phyloP scores from a whole-genome alignment of 2,329 filamentous ascomycete species.

The Lachnellula willkommii region DNA sequence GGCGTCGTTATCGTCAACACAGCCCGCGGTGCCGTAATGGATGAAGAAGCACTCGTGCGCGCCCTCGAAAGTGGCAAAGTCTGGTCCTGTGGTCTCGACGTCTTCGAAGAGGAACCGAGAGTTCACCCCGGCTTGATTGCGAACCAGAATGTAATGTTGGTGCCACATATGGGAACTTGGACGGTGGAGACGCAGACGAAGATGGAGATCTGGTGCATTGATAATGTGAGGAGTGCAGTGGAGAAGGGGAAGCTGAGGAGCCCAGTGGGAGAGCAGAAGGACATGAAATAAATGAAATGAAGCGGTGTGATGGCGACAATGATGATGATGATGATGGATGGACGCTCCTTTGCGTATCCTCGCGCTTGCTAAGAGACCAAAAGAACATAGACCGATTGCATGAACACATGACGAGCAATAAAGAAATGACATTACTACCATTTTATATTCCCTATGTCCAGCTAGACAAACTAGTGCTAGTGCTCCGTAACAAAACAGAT shows the following conservation, averaged over 20 bases:
- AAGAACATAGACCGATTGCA: too few species aligned
- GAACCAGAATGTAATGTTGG: slow-evolving; percentile 66
- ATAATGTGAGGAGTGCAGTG: slow-evolving; percentile 61
- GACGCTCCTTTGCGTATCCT: too few species aligned
- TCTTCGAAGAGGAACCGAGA: slow-evolving; percentile 75
- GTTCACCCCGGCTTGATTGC: slow-evolving; percentile 66
- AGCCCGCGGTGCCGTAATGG: slow-evolving; percentile 74
- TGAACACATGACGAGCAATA: too few species aligned
- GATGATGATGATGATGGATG: too few species aligned
- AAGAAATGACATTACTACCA: too few species aligned
- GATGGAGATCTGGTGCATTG: slow-evolving; percentile 73
- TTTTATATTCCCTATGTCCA: too few species aligned
- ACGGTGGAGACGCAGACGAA: slow-evolving; percentile 59
- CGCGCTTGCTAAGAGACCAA: too few species aligned
- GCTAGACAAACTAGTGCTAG: too few species aligned
- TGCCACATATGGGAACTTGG: slow-evolving; percentile 85
- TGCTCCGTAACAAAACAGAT: too few species aligned
- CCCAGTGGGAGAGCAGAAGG: slow-evolving; percentile 66
- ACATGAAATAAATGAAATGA: slow-evolving; percentile 28
- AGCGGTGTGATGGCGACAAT: too few species aligned
- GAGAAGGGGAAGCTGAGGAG: slow-evolving; percentile 58
- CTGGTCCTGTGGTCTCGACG: slow-evolving; percentile 67
- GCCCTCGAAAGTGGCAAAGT: slow-evolving; percentile 68
- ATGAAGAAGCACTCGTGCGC: slow-evolving; percentile 72
- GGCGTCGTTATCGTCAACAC: slow-evolving; percentile 78